These are phyloP conservation scores for Hordeum pubiflorum DNA, from an alignment of 202 grass and related monocot genomes.

Conservation along the genomic window DNA sequence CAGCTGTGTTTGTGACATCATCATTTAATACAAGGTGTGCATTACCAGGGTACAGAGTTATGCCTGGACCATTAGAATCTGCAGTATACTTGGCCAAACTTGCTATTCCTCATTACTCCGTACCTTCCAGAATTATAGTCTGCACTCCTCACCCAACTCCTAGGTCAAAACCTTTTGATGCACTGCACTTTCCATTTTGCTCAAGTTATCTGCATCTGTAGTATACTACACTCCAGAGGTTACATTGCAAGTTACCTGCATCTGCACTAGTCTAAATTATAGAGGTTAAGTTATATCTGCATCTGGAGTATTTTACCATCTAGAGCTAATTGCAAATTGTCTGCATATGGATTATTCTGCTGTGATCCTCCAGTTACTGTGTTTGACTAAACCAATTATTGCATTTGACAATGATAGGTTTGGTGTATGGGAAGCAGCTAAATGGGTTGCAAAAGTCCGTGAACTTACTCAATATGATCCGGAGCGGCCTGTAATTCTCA, in stretches of 20 bases:
- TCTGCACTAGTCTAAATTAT: neutral
- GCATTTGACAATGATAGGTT: conserved; percentile 61
- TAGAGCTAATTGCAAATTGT: neutral
- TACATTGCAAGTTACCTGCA: neutral
- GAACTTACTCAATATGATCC: conserved; percentile 71
- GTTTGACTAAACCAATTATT: conserved; percentile 14
- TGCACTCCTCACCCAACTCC: neutral
- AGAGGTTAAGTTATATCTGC: neutral
- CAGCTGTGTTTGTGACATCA: conserved; percentile 84
- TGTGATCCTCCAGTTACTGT: neutral
- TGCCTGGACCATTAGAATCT: neutral
- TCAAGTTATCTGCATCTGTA: neutral
- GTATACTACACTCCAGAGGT: neutral
- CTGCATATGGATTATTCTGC: neutral
- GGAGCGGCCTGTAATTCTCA: conserved; percentile 64
- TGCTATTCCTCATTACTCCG: neutral
- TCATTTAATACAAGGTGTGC: conserved; percentile 80
- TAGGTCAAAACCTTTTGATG: neutral
- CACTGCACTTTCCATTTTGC: neutral
- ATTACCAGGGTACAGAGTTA: neutral
- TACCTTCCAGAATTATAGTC: conserved; percentile 1
- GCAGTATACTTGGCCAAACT: neutral
- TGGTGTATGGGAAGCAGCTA: conserved; percentile 93
- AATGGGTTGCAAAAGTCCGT: conserved; percentile 80
- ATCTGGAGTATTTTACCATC: neutral